Evolutionary conservation across 2,329 filamentous ascomycete species (phyloP).

Genomic region (Fusarium sublunatum): DNA sequence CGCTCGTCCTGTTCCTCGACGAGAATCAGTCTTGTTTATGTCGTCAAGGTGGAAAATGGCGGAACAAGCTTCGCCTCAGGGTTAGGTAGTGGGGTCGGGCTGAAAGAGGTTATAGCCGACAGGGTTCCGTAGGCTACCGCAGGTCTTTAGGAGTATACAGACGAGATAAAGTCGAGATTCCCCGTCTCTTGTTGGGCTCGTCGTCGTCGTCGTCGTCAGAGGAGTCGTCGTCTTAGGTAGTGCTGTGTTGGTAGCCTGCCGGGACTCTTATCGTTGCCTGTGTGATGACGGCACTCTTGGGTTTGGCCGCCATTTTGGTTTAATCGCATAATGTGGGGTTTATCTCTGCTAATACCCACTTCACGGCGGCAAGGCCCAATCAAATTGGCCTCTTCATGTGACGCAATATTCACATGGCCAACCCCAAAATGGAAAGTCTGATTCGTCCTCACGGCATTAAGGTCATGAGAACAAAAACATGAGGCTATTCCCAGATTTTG

Average conservation of each 20-base stretch:
- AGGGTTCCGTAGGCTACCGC: conserved; percentile 5
- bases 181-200: conserved; percentile 11
- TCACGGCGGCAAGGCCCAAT: conserved; percentile 11
- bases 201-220: conserved; percentile 35
- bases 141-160: neutral
- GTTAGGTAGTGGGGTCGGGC: conserved; percentile 45
- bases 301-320: conserved; percentile 13
- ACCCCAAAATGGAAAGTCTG: neutral
- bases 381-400: conserved; percentile 45
- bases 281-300: conserved; percentile 50
- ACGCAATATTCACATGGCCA: conserved; percentile 45
- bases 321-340: conserved; percentile 43
- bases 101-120: conserved; percentile 25
- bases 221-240: conserved; percentile 24
- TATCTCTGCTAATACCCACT: conserved; percentile 31
- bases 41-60: conserved; percentile 40
- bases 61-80: conserved; percentile 38
- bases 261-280: conserved; percentile 48
- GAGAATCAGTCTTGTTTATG: conserved; percentile 10
- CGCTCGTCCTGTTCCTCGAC: conserved; percentile 28
- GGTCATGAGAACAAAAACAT: conserved; percentile 15
- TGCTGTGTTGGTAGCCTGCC: conserved; percentile 39
- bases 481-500: conserved; percentile 24
- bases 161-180: neutral
- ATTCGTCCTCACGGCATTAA: conserved; percentile 3